A percentile compares a stretch with the other conserved stretches of the same genome.
Conservation (phyloP, 176 grass and related monocot genomes). For the Typha latifolia region DNA sequence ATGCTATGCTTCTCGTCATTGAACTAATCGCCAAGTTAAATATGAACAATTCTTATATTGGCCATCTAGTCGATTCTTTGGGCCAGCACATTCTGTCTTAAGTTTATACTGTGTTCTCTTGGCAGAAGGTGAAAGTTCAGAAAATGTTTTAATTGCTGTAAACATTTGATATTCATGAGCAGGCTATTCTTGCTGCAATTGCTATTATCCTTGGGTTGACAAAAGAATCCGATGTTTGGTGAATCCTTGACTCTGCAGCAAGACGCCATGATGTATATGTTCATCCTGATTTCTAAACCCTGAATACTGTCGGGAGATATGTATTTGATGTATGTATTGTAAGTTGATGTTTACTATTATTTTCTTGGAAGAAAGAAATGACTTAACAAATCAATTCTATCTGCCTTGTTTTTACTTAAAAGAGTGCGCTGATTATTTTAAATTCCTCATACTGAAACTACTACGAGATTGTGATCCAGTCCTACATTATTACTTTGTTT, state of each 20-base stretch:
- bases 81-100: not conserved
- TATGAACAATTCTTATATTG: not conserved
- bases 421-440: too few species aligned
- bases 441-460: too few species aligned
- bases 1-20: too few species aligned
- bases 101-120: not conserved
- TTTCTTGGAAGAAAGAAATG: not conserved
- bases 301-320: not conserved
- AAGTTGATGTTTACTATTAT: not conserved
- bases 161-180: slow-evolving; percentile 26
- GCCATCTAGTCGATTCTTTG: too few species aligned
- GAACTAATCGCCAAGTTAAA: not conserved
- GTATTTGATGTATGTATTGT: not conserved
- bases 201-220: slow-evolving; percentile 52
- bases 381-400: too few species aligned
- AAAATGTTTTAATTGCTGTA: slow-evolving; percentile 9
- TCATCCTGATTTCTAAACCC: slow-evolving; percentile 2
- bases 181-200: slow-evolving; percentile 64
- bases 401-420: too few species aligned
- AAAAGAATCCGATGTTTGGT: slow-evolving; percentile 50
- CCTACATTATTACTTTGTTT: too few species aligned
- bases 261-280: slow-evolving; percentile 22
- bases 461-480: too few species aligned
- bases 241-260: slow-evolving; percentile 13
- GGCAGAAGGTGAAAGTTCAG: not conserved